Evolutionary conservation across 305 asterid genomes (phyloP).

Genomic region (Rubia occidens): DNA sequence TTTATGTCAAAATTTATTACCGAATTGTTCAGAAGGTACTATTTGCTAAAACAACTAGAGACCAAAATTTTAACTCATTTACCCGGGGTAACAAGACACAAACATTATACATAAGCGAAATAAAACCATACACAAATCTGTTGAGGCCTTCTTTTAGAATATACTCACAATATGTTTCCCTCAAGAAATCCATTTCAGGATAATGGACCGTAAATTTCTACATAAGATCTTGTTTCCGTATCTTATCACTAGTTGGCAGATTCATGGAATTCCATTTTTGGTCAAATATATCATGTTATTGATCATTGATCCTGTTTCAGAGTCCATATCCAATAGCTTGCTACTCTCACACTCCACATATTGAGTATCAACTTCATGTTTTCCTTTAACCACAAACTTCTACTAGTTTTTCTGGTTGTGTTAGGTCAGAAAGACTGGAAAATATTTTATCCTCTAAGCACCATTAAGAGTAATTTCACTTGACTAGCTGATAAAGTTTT

Average conservation of each 20-base stretch:
- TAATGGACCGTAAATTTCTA: conserved; percentile 81
- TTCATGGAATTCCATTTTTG: too few relatives aligned
- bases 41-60: not conserved
- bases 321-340: conserved; percentile 65
- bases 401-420: conserved; percentile 87
- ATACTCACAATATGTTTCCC: conserved; percentile 29
- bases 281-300: conserved; percentile 88
- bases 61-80: too few relatives aligned
- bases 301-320: conserved; percentile 66
- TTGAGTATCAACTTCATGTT: conserved; percentile 70
- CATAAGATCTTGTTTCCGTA: conserved; percentile 62
- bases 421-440: conserved; percentile 62
- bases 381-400: conserved; percentile 76
- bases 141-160: not conserved
- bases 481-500: too few relatives aligned
- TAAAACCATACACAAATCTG: not conserved
- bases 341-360: conserved; percentile 74
- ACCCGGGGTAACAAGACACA: not conserved
- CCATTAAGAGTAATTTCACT: too few relatives aligned
- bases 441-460: conserved; percentile 66
- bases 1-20: not conserved
- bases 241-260: too few relatives aligned
- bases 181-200: conserved; percentile 71
- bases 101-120: not conserved
- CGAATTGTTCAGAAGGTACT: not conserved